phyloP scores from a whole-genome alignment of 768 basidiomycete species.

The Russula lepida region DNA sequence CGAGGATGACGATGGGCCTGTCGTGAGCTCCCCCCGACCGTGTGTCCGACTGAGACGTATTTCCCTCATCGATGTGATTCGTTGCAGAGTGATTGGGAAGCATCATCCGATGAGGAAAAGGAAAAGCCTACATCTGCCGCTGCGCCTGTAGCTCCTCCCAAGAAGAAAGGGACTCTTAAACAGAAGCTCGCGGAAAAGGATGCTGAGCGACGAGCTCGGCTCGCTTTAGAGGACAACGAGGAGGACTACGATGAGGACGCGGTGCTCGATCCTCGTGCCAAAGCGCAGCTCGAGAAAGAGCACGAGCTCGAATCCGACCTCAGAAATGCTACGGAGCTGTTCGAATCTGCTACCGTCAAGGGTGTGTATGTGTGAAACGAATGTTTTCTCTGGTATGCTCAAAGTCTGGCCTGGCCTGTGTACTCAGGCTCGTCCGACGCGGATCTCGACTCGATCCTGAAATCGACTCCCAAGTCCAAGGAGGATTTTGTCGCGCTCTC shows the following conservation, averaged over 20 bases:
- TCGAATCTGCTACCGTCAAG: constrained; percentile 62
- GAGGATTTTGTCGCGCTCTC: constrained; percentile 80
- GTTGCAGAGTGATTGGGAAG: constrained; percentile 91
- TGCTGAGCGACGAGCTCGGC: constrained; percentile 51
- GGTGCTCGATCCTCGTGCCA: constrained; percentile 69
- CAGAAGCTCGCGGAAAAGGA: constrained; percentile 91
- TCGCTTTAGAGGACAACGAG: constrained; percentile 35
- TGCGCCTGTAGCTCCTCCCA: constrained; percentile 54
- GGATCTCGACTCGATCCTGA: constrained; percentile 65
- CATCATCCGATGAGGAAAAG: constrained; percentile 63
- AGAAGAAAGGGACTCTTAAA: constrained; percentile 91
- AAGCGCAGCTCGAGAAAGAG: constrained; percentile 69
- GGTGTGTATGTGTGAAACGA: constrained; percentile 35
- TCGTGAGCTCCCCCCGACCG: constrained; percentile 40
- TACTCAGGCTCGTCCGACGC: constrained; percentile 53
- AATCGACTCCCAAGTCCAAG: constrained; percentile 77
- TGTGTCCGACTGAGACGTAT: background rate
- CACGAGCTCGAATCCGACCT: constrained; percentile 83
- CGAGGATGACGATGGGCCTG: constrained; percentile 71
- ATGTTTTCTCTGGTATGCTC: background rate
- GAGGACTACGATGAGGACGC: constrained; percentile 53
- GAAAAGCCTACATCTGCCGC: constrained; percentile 38
- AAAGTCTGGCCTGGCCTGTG: background rate
- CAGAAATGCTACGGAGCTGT: constrained; percentile 69
- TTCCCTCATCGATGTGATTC: constrained; percentile 9